phyloP scores from a whole-genome alignment of 345 rosid species.

The Eucalyptus grandis region DNA sequence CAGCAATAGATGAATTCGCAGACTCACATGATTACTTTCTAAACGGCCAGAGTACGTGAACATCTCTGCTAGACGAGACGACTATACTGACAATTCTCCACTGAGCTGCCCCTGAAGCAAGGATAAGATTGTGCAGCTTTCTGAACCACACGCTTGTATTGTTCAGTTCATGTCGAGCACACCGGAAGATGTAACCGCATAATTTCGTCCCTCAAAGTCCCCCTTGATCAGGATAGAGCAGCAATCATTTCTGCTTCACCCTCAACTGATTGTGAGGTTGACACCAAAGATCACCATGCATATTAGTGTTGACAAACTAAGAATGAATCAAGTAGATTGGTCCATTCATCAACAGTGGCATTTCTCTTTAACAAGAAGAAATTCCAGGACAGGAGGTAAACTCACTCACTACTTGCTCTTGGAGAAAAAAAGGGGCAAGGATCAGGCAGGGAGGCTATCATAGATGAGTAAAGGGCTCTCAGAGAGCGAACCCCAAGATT shows the following conservation, averaged over 20 bases:
- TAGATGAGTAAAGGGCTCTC: not conserved
- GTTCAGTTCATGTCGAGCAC: not conserved
- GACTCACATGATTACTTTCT: not conserved
- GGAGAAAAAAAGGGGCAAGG: not conserved
- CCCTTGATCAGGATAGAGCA: not conserved
- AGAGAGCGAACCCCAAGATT: not conserved
- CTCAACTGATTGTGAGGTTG: not conserved
- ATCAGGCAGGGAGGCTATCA: not conserved
- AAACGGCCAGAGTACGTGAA: not conserved
- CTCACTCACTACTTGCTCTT: not conserved
- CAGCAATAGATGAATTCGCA: not conserved
- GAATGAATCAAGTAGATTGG: not conserved
- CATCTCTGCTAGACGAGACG: not conserved
- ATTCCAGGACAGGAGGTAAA: not conserved
- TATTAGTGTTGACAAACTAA: not conserved
- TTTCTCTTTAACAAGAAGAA: not conserved
- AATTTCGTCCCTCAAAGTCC: not conserved
- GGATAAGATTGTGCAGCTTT: not conserved
- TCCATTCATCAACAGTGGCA: not conserved
- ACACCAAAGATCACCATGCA: not conserved
- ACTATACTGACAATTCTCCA: not conserved
- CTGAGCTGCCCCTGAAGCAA: not conserved
- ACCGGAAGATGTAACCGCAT: not conserved
- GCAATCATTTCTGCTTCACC: not conserved
- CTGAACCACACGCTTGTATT: not conserved